Conservation (phyloP, 2,329 filamentous ascomycete genomes). For the Phialocephala sp. region DNA sequence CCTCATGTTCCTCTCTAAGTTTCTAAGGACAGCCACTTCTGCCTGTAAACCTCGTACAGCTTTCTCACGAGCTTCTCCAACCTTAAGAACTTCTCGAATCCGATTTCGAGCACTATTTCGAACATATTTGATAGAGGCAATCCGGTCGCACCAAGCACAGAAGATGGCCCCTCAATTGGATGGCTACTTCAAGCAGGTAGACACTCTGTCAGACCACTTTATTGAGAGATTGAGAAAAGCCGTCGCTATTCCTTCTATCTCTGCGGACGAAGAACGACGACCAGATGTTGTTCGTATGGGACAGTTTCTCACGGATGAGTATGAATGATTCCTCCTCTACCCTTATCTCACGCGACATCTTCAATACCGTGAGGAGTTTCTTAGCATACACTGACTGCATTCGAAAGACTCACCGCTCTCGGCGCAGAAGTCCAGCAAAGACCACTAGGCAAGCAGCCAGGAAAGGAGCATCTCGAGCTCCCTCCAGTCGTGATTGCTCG, state of each 20-base stretch:
- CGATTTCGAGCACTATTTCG: not conserved
- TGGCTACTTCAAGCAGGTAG: conserved; percentile 91
- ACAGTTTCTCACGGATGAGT: conserved; percentile 81
- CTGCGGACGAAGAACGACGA: conserved; percentile 85
- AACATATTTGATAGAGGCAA: conserved; percentile 38
- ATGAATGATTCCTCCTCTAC: not conserved
- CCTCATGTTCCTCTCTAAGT: conserved; percentile 4
- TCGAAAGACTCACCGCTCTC: conserved; percentile 66
- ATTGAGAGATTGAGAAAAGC: conserved; percentile 90
- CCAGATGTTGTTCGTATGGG: conserved; percentile 97
- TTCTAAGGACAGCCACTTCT: not conserved
- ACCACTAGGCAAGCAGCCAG: conserved; percentile 87
- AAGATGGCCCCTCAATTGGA: conserved; percentile 89
- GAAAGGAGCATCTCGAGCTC: conserved; percentile 87
- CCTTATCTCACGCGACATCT: not conserved
- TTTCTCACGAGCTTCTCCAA: not conserved
- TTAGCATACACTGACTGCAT: too few species aligned
- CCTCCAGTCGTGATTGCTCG: conserved; percentile 91
- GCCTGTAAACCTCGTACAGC: not conserved
- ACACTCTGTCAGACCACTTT: conserved; percentile 77
- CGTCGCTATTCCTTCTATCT: conserved; percentile 95
- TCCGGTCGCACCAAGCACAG: conserved; percentile 59
- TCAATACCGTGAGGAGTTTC: not conserved
- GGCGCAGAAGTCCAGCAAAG: conserved; percentile 89
- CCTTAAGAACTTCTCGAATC: not conserved